Evolutionary conservation across 768 basidiomycete species (phyloP), one percentile per base, ranked within the genome.

Genomic region (Amanita pseudoporphyria): DNA sequence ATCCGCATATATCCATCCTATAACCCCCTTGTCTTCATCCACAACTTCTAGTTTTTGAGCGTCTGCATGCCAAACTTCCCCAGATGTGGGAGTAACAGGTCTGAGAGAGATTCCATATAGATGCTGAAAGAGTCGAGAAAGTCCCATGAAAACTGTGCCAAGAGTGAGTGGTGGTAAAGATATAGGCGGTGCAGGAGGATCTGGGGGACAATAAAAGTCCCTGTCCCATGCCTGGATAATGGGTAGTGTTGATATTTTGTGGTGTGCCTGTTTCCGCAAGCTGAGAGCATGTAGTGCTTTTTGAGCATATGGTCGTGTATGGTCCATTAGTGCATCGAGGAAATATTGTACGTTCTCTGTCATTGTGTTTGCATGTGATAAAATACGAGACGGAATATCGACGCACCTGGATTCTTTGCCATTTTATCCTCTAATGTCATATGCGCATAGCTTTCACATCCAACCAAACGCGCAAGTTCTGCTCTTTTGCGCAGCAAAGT

Each of bases 1-100:
- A 64, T 99, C 96, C 9, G 89, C 84, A 61, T 94, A 99, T 62
- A 99, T 87, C 79, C 89, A 90, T 1, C 96, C 96, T 46, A 99
- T 81, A 21, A 88, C 64, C 0, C 93, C 94, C 54, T 77, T 78
- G 12, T 82, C 73, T 58, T 97, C 90, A 61, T 97, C 93, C 14
- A 97, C 74, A 2, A 99, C 95, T 60, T 94, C 87, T 22, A 99
- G 70, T 65, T 97, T 95, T 53, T 86, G 82, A 3, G 98, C 90
- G 51, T 90, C 83, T 0, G 73, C 50, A 60, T 93, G 84, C 94
- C 95, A 97, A 5, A 83, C 81, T 64, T 99, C 95, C 7, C 92
- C 92, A 6, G 78, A 72, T 2, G 71, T 62, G 4, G 82, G 71
- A 28, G 79, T 73, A 0, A 78, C 78, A 0, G 92, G 82, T 33